phyloP scores from a whole-genome alignment of 2,329 filamentous ascomycete species.

The Pseudodiploospora longispora region DNA sequence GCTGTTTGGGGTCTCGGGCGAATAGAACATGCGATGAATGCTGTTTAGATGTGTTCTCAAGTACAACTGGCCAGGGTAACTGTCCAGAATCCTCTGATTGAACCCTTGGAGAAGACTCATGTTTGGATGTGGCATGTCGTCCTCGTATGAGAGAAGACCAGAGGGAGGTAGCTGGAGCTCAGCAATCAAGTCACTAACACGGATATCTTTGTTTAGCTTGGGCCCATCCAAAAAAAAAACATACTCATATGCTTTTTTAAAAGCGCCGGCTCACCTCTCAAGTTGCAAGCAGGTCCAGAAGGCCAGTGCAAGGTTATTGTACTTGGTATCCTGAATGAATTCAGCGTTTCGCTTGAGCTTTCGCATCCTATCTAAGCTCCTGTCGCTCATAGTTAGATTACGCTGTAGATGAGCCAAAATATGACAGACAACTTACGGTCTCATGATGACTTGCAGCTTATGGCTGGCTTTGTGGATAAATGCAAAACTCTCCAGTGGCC shows the following conservation, averaged over 20 bases:
- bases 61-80: conserved; percentile 56
- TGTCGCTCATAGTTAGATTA: conserved; percentile 14
- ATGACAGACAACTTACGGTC: conserved; percentile 50
- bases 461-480: conserved; percentile 51
- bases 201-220: background rate
- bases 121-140: conserved; percentile 60
- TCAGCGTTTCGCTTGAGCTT: conserved; percentile 28
- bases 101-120: conserved; percentile 36
- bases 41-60: conserved; percentile 57
- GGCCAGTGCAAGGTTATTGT: conserved; percentile 62
- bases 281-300: conserved; percentile 94
- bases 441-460: conserved; percentile 62
- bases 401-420: background rate
- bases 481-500: conserved; percentile 75
- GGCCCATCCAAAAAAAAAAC: conserved; percentile 1
- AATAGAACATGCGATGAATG: conserved; percentile 50
- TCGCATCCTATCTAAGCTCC: conserved; percentile 41
- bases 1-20: conserved; percentile 30
- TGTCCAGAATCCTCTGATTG: conserved; percentile 42
- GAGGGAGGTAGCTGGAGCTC: conserved; percentile 63
- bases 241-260: background rate
- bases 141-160: conserved; percentile 52
- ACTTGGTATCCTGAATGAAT: conserved; percentile 34
- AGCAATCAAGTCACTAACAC: conserved; percentile 74
- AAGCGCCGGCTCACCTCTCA: conserved; percentile 54